Base-by-base conservation (phyloP, 192 early-diverging fungal species). In the Podila minutissima region DNA sequence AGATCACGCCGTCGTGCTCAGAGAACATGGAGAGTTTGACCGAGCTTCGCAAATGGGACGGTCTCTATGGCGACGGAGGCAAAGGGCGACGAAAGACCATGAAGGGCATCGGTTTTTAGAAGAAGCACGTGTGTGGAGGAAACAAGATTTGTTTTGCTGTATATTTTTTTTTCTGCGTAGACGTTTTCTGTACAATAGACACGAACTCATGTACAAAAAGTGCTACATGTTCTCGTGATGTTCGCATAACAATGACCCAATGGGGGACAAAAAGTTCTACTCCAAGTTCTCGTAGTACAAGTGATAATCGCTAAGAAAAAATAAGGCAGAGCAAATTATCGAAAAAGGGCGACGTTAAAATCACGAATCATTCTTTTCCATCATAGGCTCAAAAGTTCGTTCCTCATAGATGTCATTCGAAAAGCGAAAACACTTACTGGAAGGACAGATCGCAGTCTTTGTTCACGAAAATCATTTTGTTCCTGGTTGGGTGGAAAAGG, bases 1-100 rank as follows among this genome's bases (percentile, higher is more conserved):
- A 96, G 78, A 90, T 96, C 13, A 90, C 96, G 38, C 94, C 97
- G 5, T 94, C 93, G 57, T 89, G 94, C 41, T 94, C 94, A 19
- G 97, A 97, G 74, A 93, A 96, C 71, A 96, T 94, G 95, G 88
- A 93, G 65, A 94, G 94, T 66, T 83, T 98, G 62, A 84, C 93
- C 22, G 95, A 96, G 86, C 85, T 98, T 67, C 82, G 93, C 58
- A 97, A 98, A 82, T 98, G 96, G 96, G 94, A 96, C 84, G 89
- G 86, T 55, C 67, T 88, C 72, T 98, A 93, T 78, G 97, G 97
- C 31, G 95, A 97, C 82, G 93, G 90, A 20, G 90, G 89, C 5
- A 84, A 86, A 64, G 74, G 72, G 22, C 76, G 83, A 64, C 83
- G 88, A 65, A 76, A 71, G 49, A 75, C 26, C 10, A 82, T 83